Conservation (phyloP, 257 asterid species). For the Nicotiana paniculata region DNA sequence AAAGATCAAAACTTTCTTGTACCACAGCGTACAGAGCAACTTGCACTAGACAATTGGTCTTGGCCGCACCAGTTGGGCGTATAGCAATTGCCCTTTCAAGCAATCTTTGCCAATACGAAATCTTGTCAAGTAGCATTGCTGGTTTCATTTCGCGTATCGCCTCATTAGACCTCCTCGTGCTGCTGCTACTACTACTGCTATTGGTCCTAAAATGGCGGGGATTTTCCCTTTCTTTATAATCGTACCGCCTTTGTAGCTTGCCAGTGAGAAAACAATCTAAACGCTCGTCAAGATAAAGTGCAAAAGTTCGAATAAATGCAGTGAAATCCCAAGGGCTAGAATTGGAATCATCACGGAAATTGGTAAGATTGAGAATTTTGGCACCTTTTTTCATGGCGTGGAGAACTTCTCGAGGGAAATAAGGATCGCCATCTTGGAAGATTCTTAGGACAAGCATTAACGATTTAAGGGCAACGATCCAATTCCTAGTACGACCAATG, state of each 20-base stretch:
- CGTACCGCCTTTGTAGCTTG: constrained; percentile 54
- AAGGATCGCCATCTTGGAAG: constrained; percentile 86
- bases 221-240: constrained; percentile 15
- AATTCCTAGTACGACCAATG: constrained; percentile 77
- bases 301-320: constrained; percentile 73
- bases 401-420: constrained; percentile 82
- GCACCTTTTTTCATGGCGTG: constrained; percentile 84
- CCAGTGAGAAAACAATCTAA: constrained; percentile 76
- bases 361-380: constrained; percentile 61
- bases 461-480: constrained; percentile 76
- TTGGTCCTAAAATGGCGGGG: not conserved
- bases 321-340: constrained; percentile 88
- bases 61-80: constrained; percentile 66
- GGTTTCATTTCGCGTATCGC: constrained; percentile 64
- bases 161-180: constrained; percentile 33
- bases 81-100: constrained; percentile 73
- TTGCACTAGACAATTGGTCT: constrained; percentile 43
- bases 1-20: constrained; percentile 71
- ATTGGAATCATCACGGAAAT: constrained; percentile 70
- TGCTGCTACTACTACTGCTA: not conserved
- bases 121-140: constrained; percentile 56
- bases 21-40: constrained; percentile 57
- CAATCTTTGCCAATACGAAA: constrained; percentile 69
- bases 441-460: constrained; percentile 70
- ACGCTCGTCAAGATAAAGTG: constrained; percentile 76